Base-by-base conservation (phyloP, 1,139 yeast species). In the Geotrichum bryndzae region DNA sequence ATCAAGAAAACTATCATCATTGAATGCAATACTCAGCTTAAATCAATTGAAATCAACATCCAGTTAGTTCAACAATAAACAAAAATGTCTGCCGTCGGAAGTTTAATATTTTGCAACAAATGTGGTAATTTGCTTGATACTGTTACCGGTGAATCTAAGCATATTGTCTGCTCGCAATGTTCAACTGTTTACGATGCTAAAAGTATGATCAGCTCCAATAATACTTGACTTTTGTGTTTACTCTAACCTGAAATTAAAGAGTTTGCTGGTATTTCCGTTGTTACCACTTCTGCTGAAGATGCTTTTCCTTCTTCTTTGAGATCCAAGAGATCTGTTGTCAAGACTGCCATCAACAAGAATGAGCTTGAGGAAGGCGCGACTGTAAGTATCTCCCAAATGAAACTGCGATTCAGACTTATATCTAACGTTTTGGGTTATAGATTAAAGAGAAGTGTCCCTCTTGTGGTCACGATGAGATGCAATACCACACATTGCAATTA, bases 401-500 rank as follows among this genome's bases (percentile, higher is more conserved):
- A n/a, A 7, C 23, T 5, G 15, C 31, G 15, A 25, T 27, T 35
- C 11, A 33, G 33, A 13, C n/a, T 7, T 29, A 7, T 46, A 31
- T 3, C 18, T 15, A 27, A 23, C 54, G n/a, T 51, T 18, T n/a
- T 4, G 1, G 23, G 7, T 59, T 53, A 7, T 53, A 69, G 72
- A 94, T 94, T 74, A 88, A 91, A 75, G 99, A 94, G 75, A 91
- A 88, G 73, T 94, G 99, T 80, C 98, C 98, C 27, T 86, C 91
- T 76, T 94, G 99, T 84, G 97, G 96, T 58, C 84, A 92, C 75
- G 97, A 94, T 71, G 97, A 94, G 76, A 95, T 95, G 99, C 94
- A 87, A 73, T 94, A 94, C 75, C 97, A 94, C 73, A 94, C 99
- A 10, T 80, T 94, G 70, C 99, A 94, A 77, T 82, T 94, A 69